A percentile compares a stretch with the other conserved stretches of the same genome.
phyloP scores from a whole-genome alignment of 176 grass and related monocot genomes.

The Typha latifolia region DNA sequence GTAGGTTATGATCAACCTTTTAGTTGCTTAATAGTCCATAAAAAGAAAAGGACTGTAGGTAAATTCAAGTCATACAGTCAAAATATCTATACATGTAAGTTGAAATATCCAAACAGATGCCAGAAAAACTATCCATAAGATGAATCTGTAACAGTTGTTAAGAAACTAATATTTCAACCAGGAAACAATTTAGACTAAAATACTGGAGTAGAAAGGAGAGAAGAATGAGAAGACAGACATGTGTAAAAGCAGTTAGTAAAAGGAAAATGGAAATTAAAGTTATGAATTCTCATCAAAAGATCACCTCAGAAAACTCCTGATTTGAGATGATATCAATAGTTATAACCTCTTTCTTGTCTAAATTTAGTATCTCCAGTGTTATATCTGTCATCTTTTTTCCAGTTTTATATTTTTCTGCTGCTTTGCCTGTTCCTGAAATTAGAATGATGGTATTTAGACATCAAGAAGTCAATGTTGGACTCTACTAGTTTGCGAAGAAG shows the following conservation, averaged over 20 bases:
- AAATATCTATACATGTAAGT: too few species aligned
- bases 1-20: too few species aligned
- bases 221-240: background rate
- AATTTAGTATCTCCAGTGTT: constrained; percentile 93
- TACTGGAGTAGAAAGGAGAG: too few species aligned
- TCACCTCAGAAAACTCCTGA: constrained; percentile 96
- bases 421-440: constrained; percentile 58
- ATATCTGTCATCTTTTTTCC: constrained; percentile 91
- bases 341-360: constrained; percentile 88
- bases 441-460: background rate
- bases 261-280: background rate
- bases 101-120: too few species aligned
- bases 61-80: too few species aligned
- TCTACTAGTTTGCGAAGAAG: constrained; percentile 21
- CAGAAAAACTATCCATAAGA: too few species aligned
- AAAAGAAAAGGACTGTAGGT: too few species aligned
- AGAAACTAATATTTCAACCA: too few species aligned
- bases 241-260: background rate
- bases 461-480: background rate
- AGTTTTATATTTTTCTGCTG: constrained; percentile 75
- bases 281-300: background rate
- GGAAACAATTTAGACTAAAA: too few species aligned
- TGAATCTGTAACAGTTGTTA: too few species aligned
- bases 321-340: constrained; percentile 97
- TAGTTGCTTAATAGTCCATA: too few species aligned